These are phyloP conservation scores for Microsporum audouinii DNA, from an alignment of 2,329 filamentous ascomycete genomes.

Conservation along the genomic window DNA sequence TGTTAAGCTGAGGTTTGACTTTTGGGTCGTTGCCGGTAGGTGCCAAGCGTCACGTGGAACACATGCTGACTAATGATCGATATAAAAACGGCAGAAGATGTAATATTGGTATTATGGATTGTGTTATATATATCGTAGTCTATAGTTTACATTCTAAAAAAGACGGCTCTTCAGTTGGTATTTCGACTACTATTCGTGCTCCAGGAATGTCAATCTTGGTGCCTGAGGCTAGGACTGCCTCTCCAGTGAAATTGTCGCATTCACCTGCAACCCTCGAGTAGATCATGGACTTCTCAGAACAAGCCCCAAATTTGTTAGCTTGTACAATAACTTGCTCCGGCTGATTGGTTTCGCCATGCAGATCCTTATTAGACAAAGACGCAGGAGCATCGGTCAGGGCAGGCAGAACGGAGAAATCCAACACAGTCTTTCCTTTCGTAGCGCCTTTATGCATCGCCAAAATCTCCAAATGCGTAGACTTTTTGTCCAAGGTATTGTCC, in stretches of 20 bases:
- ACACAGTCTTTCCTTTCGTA: neutral
- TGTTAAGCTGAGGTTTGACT: constrained; percentile 4
- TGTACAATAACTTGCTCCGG: constrained; percentile 17
- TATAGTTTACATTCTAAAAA: neutral
- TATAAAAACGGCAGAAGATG: neutral
- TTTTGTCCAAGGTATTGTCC: neutral
- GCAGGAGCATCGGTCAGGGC: neutral
- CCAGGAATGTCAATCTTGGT: constrained; percentile 17
- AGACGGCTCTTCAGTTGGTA: neutral
- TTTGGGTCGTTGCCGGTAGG: neutral
- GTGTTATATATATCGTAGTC: neutral
- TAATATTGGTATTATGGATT: neutral
- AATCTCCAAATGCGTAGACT: neutral
- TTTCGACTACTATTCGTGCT: constrained; percentile 10
- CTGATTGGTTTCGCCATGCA: neutral
- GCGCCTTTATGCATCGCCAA: neutral
- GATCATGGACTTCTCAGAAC: constrained; percentile 31
- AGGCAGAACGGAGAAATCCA: neutral
- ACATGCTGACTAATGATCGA: neutral
- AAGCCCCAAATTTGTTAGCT: constrained; percentile 27
- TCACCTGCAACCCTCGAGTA: constrained; percentile 2
- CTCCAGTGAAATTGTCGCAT: neutral
- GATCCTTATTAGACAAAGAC: neutral
- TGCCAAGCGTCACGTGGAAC: neutral
- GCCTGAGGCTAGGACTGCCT: constrained; percentile 1